phyloP scores from a whole-genome alignment of 768 basidiomycete species.

The Dacryopinax primogenitus region DNA sequence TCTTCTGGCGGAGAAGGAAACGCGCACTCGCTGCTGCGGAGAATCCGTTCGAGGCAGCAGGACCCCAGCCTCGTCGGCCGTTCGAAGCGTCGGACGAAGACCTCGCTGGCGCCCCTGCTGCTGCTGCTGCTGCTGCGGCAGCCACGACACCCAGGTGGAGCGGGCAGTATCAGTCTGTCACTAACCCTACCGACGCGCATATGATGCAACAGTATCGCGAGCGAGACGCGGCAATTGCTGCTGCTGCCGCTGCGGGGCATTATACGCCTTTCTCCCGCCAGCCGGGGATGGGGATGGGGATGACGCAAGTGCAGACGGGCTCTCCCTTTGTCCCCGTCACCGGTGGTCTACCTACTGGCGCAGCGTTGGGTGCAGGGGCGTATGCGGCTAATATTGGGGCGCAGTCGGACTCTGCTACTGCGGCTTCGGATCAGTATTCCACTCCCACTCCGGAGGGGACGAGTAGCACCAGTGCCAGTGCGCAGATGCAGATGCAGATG shows the following conservation, averaged over 20 bases:
- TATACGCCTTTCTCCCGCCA: constrained; percentile 6
- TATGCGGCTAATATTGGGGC: background rate
- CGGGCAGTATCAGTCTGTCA: background rate
- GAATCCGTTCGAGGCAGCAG: background rate
- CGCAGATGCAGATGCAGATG: no score
- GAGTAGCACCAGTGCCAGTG: background rate
- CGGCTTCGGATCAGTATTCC: background rate
- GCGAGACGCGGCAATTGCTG: constrained; percentile 58
- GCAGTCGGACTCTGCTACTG: background rate
- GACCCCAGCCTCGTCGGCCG: background rate
- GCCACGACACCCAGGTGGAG: background rate
- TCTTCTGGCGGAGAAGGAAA: background rate
- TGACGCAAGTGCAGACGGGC: background rate
- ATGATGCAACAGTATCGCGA: constrained; percentile 27
- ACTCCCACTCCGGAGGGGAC: background rate
- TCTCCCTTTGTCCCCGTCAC: background rate
- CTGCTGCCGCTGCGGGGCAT: constrained; percentile 45
- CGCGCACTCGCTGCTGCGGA: background rate
- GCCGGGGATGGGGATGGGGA: no score
- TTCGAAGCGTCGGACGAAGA: constrained; percentile 39
- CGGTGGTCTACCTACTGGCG: background rate
- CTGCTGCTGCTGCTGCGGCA: background rate
- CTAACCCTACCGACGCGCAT: background rate
- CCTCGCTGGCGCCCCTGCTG: constrained; percentile 32
- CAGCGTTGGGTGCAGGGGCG: background rate